Conservation (phyloP, 2,329 filamentous ascomycete species). For the Calycina marina region DNA sequence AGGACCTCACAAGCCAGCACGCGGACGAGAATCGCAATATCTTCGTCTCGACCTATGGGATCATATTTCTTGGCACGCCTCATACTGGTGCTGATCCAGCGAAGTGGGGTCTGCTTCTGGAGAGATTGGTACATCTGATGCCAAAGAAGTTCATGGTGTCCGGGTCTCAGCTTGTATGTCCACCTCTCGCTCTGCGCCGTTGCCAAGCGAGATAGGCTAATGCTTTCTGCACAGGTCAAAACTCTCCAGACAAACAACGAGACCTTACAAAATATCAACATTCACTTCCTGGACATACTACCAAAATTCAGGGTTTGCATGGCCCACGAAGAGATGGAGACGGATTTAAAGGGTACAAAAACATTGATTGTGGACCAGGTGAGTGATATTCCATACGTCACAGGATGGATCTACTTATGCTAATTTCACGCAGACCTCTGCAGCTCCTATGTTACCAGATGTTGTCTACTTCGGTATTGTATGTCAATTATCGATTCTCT, state of each 20-base stretch:
- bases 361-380: slow-evolving; percentile 55
- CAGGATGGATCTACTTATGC: too few relatives aligned
- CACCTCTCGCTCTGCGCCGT: too few relatives aligned
- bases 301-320: slow-evolving; percentile 60
- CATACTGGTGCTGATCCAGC: slow-evolving; percentile 57
- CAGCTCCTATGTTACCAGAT: slow-evolving; percentile 52
- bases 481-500: too few relatives aligned
- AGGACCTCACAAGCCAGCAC: slow-evolving; percentile 41
- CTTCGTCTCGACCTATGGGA: slow-evolving; percentile 60
- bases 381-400: neutral
- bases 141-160: slow-evolving; percentile 53
- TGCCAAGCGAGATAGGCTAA: too few relatives aligned
- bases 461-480: slow-evolving; percentile 62
- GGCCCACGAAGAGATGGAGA: slow-evolving; percentile 61
- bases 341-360: slow-evolving; percentile 49
- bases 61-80: slow-evolving; percentile 65
- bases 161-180: slow-evolving; percentile 46
- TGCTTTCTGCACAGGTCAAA: too few relatives aligned
- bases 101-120: slow-evolving; percentile 51
- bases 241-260: slow-evolving; percentile 63
- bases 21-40: slow-evolving; percentile 53
- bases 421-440: too few relatives aligned
- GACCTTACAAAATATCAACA: slow-evolving; percentile 60
- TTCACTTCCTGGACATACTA: slow-evolving; percentile 56
- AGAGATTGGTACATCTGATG: slow-evolving; percentile 52